phyloP scores from a whole-genome alignment of 106 monocot species.

The Gastrodia elata region DNA sequence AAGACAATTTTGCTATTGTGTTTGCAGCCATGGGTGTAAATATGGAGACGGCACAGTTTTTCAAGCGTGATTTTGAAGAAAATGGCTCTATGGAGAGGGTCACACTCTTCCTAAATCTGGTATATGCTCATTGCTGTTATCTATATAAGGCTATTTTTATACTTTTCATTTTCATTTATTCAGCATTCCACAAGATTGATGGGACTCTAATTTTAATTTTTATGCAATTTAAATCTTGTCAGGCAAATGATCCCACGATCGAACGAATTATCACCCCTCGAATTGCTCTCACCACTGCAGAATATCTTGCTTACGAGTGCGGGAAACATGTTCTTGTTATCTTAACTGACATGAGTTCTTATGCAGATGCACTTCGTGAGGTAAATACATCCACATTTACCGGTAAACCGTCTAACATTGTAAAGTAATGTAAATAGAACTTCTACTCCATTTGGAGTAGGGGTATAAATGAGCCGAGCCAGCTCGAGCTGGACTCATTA shows the following conservation, averaged over 20 bases:
- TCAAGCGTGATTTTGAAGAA: constrained; percentile 99
- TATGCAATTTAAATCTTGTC: constrained; percentile 2
- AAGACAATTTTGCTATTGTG: constrained; percentile 97
- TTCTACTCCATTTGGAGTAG: no score
- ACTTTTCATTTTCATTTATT: constrained; percentile 1
- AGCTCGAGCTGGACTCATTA: no score
- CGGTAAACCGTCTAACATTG: no score
- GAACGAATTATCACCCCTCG: constrained; percentile 96
- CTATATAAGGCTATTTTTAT: background rate
- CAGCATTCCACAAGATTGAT: background rate
- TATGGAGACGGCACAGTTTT: constrained; percentile 99
- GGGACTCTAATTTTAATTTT: background rate
- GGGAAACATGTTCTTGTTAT: constrained; percentile 99
- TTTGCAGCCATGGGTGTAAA: constrained; percentile 99
- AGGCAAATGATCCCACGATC: constrained; percentile 99
- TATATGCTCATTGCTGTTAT: constrained; percentile 10
- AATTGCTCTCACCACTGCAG: constrained; percentile 94
- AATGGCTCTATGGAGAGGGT: constrained; percentile 99
- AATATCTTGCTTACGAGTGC: constrained; percentile 96
- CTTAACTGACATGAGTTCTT: constrained; percentile 96
- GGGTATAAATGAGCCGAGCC: no score
- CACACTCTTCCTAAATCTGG: constrained; percentile 96
- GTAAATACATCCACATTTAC: constrained; percentile 17
- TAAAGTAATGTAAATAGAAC: no score
- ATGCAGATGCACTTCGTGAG: constrained; percentile 99